Base-by-base conservation (phyloP, 2,329 filamentous ascomycete species). In the Neurospora sp. region DNA sequence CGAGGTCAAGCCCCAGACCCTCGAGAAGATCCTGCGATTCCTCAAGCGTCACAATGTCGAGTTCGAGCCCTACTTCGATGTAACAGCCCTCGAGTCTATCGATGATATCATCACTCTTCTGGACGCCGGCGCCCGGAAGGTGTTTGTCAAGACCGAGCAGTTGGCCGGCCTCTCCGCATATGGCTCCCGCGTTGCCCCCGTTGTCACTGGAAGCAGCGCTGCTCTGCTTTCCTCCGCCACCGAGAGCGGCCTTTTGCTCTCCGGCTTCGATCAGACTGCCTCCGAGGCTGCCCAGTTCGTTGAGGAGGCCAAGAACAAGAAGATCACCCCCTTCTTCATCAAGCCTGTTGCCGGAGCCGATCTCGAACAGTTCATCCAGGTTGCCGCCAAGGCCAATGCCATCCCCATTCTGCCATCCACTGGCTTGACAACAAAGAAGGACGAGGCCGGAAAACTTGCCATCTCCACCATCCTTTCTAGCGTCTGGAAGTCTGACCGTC, bases 71-170 rank as follows among this genome's bases (percentile, higher is more conserved):
- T 93, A 91, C 78, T 87, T 97, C 74, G 93, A 97, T 76, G 93
- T 90, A 68, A 90, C 91, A 4, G 81, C 82, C 28, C 84, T 98
- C 46, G 80, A 86, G 39, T 89, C 89, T 11, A 83, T 84, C 69
- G 90, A 93, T 74, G 91, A 96, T 73, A 84, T 98, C 42, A 82
- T 95, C 69, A 87, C 91, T 66, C 85, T 98, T 42, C 88, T 99
- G 70, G 92, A 99, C 79, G 87, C 89, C 73, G 96, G 96, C 71
- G 93, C 93, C 7, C 87, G 89, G 68, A 96, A 91, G 78, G 90
- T 96, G 72, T 96, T 98, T 79, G 91, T 97, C 68, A 86, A 86
- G 19, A 86, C 89, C 67, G 85, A 89, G 70, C 91, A 93, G 78
- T 82, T 96, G 68, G 82, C 84, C 9, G 81, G 84, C 68, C 86